Evolutionary conservation across 169 alveolate species (phyloP), one percentile per base, ranked within the genome.

Genomic region (Cardiosporidium cionae): DNA sequence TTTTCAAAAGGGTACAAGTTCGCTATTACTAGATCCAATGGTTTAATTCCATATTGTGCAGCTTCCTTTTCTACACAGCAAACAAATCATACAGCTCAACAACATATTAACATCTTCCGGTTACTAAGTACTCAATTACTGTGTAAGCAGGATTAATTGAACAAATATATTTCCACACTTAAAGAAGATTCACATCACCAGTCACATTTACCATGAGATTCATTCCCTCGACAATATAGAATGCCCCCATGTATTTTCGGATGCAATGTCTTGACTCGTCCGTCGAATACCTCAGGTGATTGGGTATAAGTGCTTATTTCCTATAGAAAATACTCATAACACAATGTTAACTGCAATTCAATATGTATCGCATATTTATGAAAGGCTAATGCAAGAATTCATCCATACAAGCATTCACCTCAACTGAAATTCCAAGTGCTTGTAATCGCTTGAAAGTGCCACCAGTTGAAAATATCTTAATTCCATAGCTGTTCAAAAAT

Each of bases 241-340:
- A 79, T 52, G 9, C 81, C 84, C 4, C 84, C 84, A 29, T 79
- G 84, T 29, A 79, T 74, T 72, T 79, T 79, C 33, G 84, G 84
- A 62, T 79, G 84, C 34, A 79, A 52, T 2, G 84, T 79, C 72
- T 79, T 79, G 58, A 79, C 81, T 3, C 84, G 74, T 1, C 84
- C 84, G 36, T 78, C 84, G 28, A 78, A 65, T 62, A 78, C 66
- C 76, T 78, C 84, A 9, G 84, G 84, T 34, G 73, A 65, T 36
- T 80, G 81, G 9, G 84, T 79, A 79, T 79, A 79, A 52, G 65
- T 74, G 25, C 70, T 68, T 0, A 79, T 80, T 22, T 79, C 84
- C 68, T 64, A 69, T 44, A 78, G 74, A 63, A 16, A n/a, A n/a
- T n/a, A n/a, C n/a, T n/a, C n/a, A n/a, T n/a, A n/a, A n/a, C n/a